Percentiles rank a stretch among this genome's conserved stretches.
These are phyloP conservation scores for Ceratocystis diversiconidia DNA, from an alignment of 2,329 filamentous ascomycete genomes.

Conservation along the genomic window DNA sequence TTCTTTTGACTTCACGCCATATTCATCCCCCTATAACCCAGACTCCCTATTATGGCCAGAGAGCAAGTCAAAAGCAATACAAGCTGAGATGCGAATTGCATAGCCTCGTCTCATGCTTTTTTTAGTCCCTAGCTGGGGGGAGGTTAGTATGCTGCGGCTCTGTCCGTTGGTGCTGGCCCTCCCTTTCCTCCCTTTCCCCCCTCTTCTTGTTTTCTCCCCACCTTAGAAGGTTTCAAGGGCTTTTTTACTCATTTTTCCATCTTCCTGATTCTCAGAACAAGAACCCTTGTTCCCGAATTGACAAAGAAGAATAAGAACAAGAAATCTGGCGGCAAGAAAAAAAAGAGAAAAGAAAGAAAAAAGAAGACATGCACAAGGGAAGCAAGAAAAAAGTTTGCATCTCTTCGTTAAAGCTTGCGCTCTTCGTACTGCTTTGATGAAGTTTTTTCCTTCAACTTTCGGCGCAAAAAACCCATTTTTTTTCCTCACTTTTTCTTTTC, in stretches of 20 bases:
- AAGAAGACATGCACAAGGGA: not conserved
- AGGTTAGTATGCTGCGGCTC: no score
- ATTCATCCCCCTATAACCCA: not conserved
- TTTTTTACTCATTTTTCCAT: no score
- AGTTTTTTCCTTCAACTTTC: not conserved
- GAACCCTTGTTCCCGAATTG: no score
- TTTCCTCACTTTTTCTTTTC: not conserved
- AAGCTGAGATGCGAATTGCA: no score
- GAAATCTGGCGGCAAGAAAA: not conserved
- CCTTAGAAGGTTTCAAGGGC: no score
- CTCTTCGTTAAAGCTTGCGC: not conserved
- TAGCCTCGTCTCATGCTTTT: not conserved
- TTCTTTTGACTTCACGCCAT: not conserved
- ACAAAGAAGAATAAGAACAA: no score
- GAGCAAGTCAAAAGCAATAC: no score
- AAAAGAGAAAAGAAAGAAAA: not conserved
- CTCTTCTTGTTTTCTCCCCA: no score
- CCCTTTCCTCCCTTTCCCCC: no score
- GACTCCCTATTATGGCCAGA: no score
- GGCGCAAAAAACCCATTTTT: not conserved
- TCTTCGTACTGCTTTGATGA: not conserved
- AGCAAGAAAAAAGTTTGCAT: slow-evolving; percentile 3
- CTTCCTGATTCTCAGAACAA: no score
- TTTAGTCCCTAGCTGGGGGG: not conserved
- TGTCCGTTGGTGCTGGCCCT: no score